These are phyloP conservation scores for Agapanthus africanus DNA, from an alignment of 106 monocot species.

Conservation along the genomic window DNA sequence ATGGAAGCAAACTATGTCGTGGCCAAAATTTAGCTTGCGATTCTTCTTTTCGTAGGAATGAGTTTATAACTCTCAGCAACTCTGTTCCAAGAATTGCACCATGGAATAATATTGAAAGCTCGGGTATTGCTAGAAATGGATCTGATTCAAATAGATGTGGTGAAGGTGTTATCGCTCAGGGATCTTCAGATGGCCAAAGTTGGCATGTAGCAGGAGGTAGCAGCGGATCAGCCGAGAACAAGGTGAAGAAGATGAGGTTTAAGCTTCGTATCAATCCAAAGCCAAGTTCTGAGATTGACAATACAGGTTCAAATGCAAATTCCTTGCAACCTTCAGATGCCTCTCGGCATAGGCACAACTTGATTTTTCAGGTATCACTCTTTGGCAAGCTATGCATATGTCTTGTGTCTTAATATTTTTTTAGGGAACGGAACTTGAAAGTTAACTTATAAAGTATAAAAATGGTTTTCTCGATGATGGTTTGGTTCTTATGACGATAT, in stretches of 20 bases:
- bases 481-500: not conserved
- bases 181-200: conserved; percentile 4
- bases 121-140: conserved; percentile 8
- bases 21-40: conserved; percentile 28
- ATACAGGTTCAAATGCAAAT: conserved; percentile 20
- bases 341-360: conserved; percentile 30
- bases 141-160: conserved; percentile 24
- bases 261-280: conserved; percentile 66
- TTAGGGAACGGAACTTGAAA: not conserved
- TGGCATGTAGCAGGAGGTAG: conserved; percentile 1
- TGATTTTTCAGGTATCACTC: conserved; percentile 33
- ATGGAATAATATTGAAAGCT: conserved; percentile 7
- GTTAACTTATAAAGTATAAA: not conserved
- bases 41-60: conserved; percentile 18
- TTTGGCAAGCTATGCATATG: not conserved
- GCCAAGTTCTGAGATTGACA: conserved; percentile 24
- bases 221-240: conserved; percentile 30
- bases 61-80: too few relatives aligned
- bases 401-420: not conserved
- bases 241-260: conserved; percentile 51
- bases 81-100: too few relatives aligned
- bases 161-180: conserved; percentile 28
- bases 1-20: conserved; percentile 32
- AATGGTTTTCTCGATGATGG: not conserved
- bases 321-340: conserved; percentile 29